phyloP scores from a whole-genome alignment of 371 early-diverging fungal species.

The Haplosporangium sp. region DNA sequence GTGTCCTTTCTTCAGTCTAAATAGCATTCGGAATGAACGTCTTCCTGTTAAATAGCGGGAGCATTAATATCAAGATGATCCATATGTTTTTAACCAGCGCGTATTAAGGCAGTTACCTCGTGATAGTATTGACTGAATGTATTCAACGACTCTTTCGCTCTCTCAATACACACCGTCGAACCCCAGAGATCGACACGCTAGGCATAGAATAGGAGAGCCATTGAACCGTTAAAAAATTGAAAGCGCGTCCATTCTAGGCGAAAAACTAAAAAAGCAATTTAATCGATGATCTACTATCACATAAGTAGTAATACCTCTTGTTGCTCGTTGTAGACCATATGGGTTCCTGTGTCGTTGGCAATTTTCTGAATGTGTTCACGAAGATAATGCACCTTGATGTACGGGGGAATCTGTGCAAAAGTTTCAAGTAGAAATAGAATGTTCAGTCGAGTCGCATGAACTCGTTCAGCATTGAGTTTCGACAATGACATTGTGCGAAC shows the following conservation, averaged over 20 bases:
- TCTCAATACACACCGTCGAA: not conserved
- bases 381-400: not conserved
- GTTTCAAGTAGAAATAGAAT: not conserved
- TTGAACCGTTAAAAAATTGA: not conserved
- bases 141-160: not conserved
- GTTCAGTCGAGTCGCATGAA: too few relatives aligned
- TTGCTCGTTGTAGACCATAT: not conserved
- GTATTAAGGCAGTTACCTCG: not conserved
- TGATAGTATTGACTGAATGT: not conserved
- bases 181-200: conserved; percentile 1
- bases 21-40: not conserved
- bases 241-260: too few relatives aligned
- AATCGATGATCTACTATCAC: too few relatives aligned
- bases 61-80: not conserved
- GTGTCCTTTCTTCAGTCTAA: conserved; percentile 15
- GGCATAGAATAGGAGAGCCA: not conserved
- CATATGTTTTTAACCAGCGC: not conserved
- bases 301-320: not conserved
- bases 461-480: too few relatives aligned
- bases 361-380: not conserved
- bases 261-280: too few relatives aligned
- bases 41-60: not conserved
- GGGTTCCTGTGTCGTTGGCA: not conserved
- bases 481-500: not conserved
- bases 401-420: not conserved